A percentile compares a stretch with the other conserved stretches of the same genome.
Conservation (phyloP, 257 asterid genomes). For the Marsdenia floribunda region DNA sequence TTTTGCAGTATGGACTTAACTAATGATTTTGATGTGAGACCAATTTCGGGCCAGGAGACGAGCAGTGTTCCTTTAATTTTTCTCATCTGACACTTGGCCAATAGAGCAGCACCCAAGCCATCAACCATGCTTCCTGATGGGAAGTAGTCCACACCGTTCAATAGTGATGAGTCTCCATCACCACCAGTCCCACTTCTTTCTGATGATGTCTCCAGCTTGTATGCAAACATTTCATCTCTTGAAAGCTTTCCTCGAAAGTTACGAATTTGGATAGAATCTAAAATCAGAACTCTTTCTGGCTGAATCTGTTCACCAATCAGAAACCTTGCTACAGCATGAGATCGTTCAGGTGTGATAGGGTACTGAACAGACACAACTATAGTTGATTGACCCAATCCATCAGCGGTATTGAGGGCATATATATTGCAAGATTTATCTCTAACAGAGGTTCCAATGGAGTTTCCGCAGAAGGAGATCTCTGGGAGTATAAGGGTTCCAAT, state of each 20-base stretch:
- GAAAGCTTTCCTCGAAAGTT: conserved; percentile 82
- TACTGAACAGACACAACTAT: conserved; percentile 66
- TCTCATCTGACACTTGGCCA: conserved; percentile 71
- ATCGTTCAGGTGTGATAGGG: conserved; percentile 68
- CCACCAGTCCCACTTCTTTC: conserved; percentile 41
- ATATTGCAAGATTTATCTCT: conserved; percentile 80
- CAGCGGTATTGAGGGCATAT: conserved; percentile 49
- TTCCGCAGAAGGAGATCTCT: conserved; percentile 69
- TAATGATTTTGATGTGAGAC: conserved; percentile 47
- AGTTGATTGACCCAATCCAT: conserved; percentile 25
- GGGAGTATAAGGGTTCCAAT: conserved; percentile 74
- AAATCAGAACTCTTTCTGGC: conserved; percentile 72
- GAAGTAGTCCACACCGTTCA: conserved; percentile 59
- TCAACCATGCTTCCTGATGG: conserved; percentile 97
- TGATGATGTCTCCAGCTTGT: conserved; percentile 71
- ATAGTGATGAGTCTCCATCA: conserved; percentile 27
- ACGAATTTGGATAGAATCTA: conserved; percentile 65
- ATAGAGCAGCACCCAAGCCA: conserved; percentile 77
- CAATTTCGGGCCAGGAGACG: conserved; percentile 85
- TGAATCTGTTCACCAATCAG: conserved; percentile 62
- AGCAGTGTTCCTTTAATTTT: conserved; percentile 64
- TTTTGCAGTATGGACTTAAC: conserved; percentile 56
- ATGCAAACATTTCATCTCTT: conserved; percentile 57
- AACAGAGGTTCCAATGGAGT: conserved; percentile 55
- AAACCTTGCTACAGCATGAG: conserved; percentile 63